Conservation (phyloP, 2,329 filamentous ascomycete species). For the Aspergillus sp. region DNA sequence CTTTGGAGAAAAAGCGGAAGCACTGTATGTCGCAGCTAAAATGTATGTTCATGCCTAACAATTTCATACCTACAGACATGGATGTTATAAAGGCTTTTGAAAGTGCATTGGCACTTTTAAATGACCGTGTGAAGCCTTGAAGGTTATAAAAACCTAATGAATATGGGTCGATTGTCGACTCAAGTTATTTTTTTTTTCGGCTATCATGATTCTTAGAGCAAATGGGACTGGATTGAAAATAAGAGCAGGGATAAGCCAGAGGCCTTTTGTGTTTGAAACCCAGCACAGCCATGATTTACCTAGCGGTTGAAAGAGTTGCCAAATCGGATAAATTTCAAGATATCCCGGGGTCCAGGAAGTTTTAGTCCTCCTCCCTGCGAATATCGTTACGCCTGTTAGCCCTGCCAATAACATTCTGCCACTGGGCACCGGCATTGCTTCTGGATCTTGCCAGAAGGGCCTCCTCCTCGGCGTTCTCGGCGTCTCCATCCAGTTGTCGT, state of each 20-base stretch:
- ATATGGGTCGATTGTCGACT: background rate
- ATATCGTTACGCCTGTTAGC: slow-evolving; percentile 26
- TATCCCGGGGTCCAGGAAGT: background rate
- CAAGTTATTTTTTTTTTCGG: no score
- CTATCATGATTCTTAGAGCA: background rate
- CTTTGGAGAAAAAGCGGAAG: slow-evolving; percentile 70
- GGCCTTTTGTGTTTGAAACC: background rate
- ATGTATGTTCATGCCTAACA: slow-evolving; percentile 9
- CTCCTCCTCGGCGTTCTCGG: slow-evolving; percentile 91
- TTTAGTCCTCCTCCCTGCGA: background rate
- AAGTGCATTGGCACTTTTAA: slow-evolving; percentile 47
- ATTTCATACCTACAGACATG: slow-evolving; percentile 30
- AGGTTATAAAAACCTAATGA: background rate
- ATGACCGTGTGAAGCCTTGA: slow-evolving; percentile 28
- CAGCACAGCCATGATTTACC: background rate
- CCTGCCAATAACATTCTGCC: slow-evolving; percentile 78
- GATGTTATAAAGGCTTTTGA: slow-evolving; percentile 51
- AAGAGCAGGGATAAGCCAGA: background rate
- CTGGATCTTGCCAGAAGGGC: slow-evolving; percentile 82
- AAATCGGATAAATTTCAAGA: background rate
- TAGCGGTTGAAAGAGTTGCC: background rate
- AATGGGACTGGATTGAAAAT: background rate
- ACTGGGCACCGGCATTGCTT: slow-evolving; percentile 78
- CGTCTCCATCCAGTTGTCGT: slow-evolving; percentile 78
- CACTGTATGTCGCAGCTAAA: slow-evolving; percentile 64